A percentile compares a stretch with the other conserved stretches of the same genome.
Conservation (phyloP, 345 rosid species). For the Eucalyptus albens region DNA sequence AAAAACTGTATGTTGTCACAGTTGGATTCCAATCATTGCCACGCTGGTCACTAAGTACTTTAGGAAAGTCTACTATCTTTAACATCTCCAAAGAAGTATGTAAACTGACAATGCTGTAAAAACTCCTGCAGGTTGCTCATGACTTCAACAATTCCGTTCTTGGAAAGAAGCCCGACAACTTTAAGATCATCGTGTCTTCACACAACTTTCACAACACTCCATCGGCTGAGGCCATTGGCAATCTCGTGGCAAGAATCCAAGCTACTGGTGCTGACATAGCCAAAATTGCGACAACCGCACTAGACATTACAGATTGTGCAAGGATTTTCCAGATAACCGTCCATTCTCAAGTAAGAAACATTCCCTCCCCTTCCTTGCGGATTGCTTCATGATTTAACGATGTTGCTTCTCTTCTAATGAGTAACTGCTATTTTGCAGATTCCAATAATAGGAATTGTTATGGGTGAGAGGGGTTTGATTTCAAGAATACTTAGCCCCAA, state of each 20-base stretch:
- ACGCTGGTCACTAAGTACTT: neutral
- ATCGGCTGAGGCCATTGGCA: conserved; percentile 18
- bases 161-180: conserved; percentile 21
- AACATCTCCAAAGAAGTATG: neutral
- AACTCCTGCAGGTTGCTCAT: conserved; percentile 18
- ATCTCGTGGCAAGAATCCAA: conserved; percentile 21
- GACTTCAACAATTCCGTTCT: conserved; percentile 23
- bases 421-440: neutral
- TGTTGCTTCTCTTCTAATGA: neutral
- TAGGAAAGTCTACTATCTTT: neutral
- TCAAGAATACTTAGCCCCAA: conserved; percentile 22
- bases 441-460: conserved; percentile 18
- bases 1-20: neutral
- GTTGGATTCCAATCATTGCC: neutral
- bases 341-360: conserved; percentile 13
- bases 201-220: conserved; percentile 37
- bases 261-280: conserved; percentile 29
- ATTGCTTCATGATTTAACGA: neutral
- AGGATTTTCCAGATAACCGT: conserved; percentile 23
- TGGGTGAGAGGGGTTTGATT: conserved; percentile 30
- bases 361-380: neutral
- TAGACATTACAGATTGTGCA: conserved; percentile 24
- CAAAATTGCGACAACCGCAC: conserved; percentile 23
- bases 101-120: neutral
- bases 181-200: conserved; percentile 29